Evolutionary conservation across 73 alveolate genomes (phyloP).

Genomic region (Breviolum minutum): DNA sequence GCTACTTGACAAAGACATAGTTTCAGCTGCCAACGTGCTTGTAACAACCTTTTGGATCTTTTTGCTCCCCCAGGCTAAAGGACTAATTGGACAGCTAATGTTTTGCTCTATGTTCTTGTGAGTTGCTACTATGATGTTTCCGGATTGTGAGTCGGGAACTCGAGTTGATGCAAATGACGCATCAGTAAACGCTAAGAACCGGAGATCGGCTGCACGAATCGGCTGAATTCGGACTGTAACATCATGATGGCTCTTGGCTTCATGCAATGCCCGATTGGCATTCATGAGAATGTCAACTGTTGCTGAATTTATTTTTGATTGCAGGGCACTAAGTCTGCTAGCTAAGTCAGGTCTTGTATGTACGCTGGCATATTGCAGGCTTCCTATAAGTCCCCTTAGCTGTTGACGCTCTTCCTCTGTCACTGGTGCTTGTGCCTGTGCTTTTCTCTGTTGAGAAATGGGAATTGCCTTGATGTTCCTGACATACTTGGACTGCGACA

Average conservation of each 20-base stretch:
- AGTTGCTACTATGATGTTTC: background rate
- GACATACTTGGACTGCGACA: background rate
- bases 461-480: background rate
- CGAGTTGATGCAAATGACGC: background rate
- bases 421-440: background rate
- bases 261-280: background rate
- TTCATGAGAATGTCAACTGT: too few relatives aligned
- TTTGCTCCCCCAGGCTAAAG: too few relatives aligned
- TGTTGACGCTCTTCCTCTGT: background rate
- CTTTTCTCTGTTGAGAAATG: background rate
- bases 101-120: background rate
- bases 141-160: too few relatives aligned
- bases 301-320: too few relatives aligned
- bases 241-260: background rate
- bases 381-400: background rate
- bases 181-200: background rate
- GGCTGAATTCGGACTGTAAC: background rate
- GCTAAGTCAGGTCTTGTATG: too few relatives aligned
- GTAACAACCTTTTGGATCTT: background rate
- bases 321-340: too few relatives aligned
- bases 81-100: background rate
- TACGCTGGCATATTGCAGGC: too few relatives aligned
- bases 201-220: background rate
- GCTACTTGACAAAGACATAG: background rate
- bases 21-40: background rate